Base-by-base conservation (phyloP, 1,284 basidiomycete species). In the Cutaneotrichosporon arboriforme region DNA sequence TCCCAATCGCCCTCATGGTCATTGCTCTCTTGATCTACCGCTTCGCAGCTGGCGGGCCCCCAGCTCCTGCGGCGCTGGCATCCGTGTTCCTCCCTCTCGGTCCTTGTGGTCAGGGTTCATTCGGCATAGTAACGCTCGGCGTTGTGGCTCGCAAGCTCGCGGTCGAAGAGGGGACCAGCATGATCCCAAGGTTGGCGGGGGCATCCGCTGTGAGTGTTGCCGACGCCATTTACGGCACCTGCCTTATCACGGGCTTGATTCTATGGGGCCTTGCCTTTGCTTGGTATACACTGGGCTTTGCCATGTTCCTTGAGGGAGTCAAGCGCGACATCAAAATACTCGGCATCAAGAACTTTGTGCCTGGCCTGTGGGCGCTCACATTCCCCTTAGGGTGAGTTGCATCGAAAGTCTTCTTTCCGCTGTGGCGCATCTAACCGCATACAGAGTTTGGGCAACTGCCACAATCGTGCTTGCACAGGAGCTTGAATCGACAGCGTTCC, bases 91-190 rank as follows among this genome's bases (percentile, higher is more conserved):
- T 81, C 4, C 80, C 80, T 2, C 64, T 81, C 20, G 80, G 79
- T 10, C 79, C 79, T 0, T 77, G 81, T 46, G 85, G 84, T 7
- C 86, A 79, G 61, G 81, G 83, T 21, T 81, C 81, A 1, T 85
- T 80, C 66, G 81, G 80, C 0, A 69, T 84, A 35, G 71, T 85
- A 8, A 61, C 80, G 3, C 76, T 84, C 45, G 81, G 81, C 23
- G 69, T 74, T 35, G 72, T 77, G 50, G 69, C 80, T 14, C 73
- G 75, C 1, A 52, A 72, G 26, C 63, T 81, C 13, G 69, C 81
- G 3, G 79, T 79, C 55, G 62, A 76, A 17, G 49, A 67, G 46
- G 52, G 66, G 36, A 46, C 41, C 8, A 33, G 41, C 3, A 57
- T 69, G 35, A 57, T 62, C 12, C 52, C 65, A n/a, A 60, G 55